Evolutionary conservation across 202 grass and related monocot species (phyloP), one percentile per base, ranked within the genome.

Genomic region (Carex arenaria): DNA sequence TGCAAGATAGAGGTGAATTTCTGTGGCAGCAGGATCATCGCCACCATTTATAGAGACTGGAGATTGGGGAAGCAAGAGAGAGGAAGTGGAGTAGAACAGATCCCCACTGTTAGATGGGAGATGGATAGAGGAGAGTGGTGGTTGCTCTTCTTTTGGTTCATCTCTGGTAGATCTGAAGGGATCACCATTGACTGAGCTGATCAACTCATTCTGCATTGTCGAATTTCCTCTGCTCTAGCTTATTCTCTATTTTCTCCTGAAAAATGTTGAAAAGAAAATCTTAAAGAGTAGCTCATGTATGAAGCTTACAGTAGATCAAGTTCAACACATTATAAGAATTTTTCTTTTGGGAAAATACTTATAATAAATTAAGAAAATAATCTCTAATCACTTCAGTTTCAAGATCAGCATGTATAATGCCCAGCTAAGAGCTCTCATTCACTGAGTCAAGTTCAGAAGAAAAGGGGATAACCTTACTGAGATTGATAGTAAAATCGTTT

Each of bases 151-250:
- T 36, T 36, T 36, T 4, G 34, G 3, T 4, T 36, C 22, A 54
- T 79, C 74, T 15, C 81, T 73, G 49, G 55, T 78, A 15, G 88
- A 77, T 64, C 80, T 56, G 26, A 69, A 79, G 52, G 84, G 54
- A 81, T 84, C 84, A 64, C 76, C 85, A 87, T 93, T 86, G 82
- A 79, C 47, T n/a, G 90, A 62, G 11, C 45, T 60, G 80, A 88
- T 62, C 53, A 88, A 78, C 57, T 86, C 83, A 59, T 91, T 90
- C 85, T 91, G 87, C 92, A 98, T 98, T 64, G 72, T 82, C 59
- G 64, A 19, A 78, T 43, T 30, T 53, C 43, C 59, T 64, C 79
- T 82, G 45, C 36, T 82, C 38, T 57, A 18, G 62, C 4, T 69
- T 64, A 18, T 82, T 47, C 63, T 68, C 19, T 68, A 36, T 51